A percentile compares a stretch with the other conserved stretches of the same genome.
Conservation (phyloP, 2,329 filamentous ascomycete genomes). For the Colletotrichum tamarilloi region DNA sequence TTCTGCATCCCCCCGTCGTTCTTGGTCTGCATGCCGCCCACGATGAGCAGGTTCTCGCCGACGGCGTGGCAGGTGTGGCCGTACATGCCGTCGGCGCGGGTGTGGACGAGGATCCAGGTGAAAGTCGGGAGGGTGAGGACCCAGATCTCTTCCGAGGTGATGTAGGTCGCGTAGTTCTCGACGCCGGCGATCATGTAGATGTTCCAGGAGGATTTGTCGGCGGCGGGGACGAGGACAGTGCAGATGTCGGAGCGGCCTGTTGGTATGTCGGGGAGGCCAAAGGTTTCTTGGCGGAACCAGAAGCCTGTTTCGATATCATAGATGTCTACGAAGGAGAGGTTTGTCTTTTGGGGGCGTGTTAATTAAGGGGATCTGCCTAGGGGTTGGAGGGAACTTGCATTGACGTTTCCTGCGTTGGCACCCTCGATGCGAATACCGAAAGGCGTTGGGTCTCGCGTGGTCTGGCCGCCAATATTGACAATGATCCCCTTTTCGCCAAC, state of each 20-base stretch:
- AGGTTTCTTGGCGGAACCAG: conserved; percentile 39
- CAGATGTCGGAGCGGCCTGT: conserved; percentile 38
- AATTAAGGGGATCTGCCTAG: not conserved
- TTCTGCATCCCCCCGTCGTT: conserved; percentile 21
- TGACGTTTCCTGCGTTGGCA: conserved; percentile 11
- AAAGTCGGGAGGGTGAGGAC: conserved; percentile 37
- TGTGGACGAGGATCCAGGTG: conserved; percentile 36
- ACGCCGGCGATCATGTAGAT: conserved; percentile 38
- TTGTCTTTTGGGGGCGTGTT: conserved; percentile 10
- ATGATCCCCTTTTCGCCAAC: conserved; percentile 35
- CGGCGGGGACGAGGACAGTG: conserved; percentile 34
- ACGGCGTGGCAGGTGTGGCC: conserved; percentile 35
- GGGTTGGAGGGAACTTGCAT: not conserved
- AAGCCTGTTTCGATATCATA: conserved; percentile 38
- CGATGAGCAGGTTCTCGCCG: conserved; percentile 33
- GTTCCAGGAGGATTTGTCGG: conserved; percentile 36
- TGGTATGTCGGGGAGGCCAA: conserved; percentile 34
- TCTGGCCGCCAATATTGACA: conserved; percentile 36
- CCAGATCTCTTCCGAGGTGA: conserved; percentile 29
- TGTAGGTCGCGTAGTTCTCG: conserved; percentile 32
- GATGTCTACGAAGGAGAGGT: conserved; percentile 36
- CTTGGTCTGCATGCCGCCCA: conserved; percentile 37
- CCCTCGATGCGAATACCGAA: conserved; percentile 13
- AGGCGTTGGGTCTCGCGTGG: conserved; percentile 25
- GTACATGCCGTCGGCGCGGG: conserved; percentile 34